Conservation (phyloP, 2,329 filamentous ascomycete genomes). For the Alternaria dauci region DNA sequence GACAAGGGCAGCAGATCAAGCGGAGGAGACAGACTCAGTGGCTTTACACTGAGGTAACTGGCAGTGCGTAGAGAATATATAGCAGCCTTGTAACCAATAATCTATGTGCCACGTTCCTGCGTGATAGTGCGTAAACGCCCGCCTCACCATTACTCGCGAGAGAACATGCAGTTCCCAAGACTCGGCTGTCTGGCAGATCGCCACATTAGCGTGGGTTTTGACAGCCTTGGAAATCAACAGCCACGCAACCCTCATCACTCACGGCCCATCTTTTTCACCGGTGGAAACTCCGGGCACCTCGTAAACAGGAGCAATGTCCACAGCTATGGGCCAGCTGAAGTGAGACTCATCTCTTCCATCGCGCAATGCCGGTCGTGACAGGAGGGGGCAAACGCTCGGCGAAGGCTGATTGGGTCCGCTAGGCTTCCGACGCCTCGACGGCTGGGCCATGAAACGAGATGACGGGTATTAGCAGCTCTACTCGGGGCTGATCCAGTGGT, state of each 20-base stretch:
- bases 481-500: conserved; percentile 28
- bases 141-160: conserved; percentile 1
- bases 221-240: conserved; percentile 1
- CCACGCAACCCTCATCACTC: conserved; percentile 4
- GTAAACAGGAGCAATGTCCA: background rate
- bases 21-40: conserved; percentile 6
- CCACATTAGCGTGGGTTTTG: conserved; percentile 4
- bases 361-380: conserved; percentile 27
- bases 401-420: conserved; percentile 34
- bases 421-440: conserved; percentile 14
- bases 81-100: background rate
- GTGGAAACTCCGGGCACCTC: background rate
- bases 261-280: background rate
- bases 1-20: conserved; percentile 3
- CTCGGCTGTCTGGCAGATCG: conserved; percentile 11
- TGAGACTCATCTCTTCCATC: conserved; percentile 20
- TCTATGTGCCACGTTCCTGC: background rate
- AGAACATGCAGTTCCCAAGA: conserved; percentile 19
- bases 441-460: conserved; percentile 35
- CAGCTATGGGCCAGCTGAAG: conserved; percentile 17
- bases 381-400: conserved; percentile 27
- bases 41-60: background rate
- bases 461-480: conserved; percentile 33
- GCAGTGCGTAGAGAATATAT: background rate
- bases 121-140: background rate